A percentile compares a stretch with the other conserved stretches of the same genome.
Evolutionary conservation across 163 green algal genomes (phyloP).

Genomic region (Prototheca stagnorum): DNA sequence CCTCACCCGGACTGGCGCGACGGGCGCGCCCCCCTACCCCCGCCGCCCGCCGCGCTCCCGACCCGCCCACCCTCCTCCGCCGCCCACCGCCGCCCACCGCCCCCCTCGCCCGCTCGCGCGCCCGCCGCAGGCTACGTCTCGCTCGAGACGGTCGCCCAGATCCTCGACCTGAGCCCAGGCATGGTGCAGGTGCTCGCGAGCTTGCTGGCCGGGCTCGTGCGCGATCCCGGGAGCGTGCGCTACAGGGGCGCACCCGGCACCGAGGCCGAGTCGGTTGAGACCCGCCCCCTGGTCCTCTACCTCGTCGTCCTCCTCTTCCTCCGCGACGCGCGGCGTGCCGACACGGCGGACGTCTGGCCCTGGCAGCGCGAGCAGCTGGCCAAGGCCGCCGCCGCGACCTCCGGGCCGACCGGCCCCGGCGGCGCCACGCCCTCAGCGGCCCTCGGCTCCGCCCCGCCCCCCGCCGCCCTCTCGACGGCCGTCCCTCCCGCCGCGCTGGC

Average conservation of each 20-base stretch:
- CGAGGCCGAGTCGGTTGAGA: conserved; percentile 12
- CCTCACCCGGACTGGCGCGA: neutral
- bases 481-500: no score
- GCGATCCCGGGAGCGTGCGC: neutral
- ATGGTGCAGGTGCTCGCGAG: conserved; percentile 2
- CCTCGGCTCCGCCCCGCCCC: no score
- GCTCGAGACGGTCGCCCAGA: neutral
- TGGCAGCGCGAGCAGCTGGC: conserved; percentile 1
- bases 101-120: neutral
- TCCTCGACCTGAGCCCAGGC: neutral
- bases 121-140: neutral
- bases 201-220: neutral
- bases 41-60: neutral
- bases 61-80: neutral
- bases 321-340: conserved; percentile 36
- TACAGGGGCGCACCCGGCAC: conserved; percentile 5
- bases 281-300: conserved; percentile 48
- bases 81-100: neutral
- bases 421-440: no score
- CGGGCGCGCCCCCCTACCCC: neutral
- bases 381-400: no score
- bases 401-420: no score
- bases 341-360: conserved; percentile 55
- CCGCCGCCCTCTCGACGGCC: no score
- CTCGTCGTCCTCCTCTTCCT: conserved; percentile 53